Evolutionary conservation across 345 rosid genomes (phyloP), one percentile per base, ranked within the genome.

Genomic region (Gossypium longicalyx): DNA sequence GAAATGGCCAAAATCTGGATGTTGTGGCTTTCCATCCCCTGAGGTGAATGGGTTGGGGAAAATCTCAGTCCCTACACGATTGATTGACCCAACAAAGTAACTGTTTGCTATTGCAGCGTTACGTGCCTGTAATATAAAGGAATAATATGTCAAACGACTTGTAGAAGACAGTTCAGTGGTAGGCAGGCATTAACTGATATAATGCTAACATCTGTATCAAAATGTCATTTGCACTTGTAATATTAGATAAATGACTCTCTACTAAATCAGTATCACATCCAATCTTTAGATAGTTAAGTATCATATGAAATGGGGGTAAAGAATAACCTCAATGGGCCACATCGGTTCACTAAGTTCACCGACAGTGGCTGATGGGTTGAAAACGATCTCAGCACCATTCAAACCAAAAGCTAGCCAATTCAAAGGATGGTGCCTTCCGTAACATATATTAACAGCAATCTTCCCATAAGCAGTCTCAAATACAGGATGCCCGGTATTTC

Each of bases 321-420:
- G 20, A 60, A 27, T 65, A 76, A 94, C 98, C 97, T 94, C 99
- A 60, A 94, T 83, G 20, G 99, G 96, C 99, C 99, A 94, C 99
- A 94, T 93, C 69, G 99, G 99, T 86, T 94, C 96, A 67, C 98
- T 93, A 72, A 94, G 97, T 85, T 83, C 92, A 80, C 98, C 99
- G 27, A 93, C 99, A 19, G 99, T 94, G 23, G 99, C 99, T 34
- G 99, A 93, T 82, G 99, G 98, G 80, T 94, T 94, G 83, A 94
- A 94, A 70, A 94, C 99, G 78, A 94, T 94, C 87, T 93, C 98
- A 0, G 99, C 99, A 78, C 97, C 98, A 83, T 94, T 91, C 78
- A 94, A 81, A 79, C 96, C 99, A 84, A 94, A 94, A 70, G 96
- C 99, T 78, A 91, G 77, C 99, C 98, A 94, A 76, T 94, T 93